Conservation (phyloP, 2,329 filamentous ascomycete genomes). For the Nemania abortiva region DNA sequence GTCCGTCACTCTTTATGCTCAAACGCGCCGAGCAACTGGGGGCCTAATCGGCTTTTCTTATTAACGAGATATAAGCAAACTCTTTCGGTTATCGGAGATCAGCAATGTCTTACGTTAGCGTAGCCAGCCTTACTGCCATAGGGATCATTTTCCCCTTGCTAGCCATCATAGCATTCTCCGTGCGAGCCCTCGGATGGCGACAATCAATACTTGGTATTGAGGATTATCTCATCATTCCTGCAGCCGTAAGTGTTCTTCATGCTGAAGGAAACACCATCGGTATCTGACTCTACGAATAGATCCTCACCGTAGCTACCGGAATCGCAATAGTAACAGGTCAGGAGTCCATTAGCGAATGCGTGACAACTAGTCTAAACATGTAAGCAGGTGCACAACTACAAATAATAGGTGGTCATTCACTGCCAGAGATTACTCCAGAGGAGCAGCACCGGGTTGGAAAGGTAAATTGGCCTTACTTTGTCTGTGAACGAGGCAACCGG, state of each 20-base stretch:
- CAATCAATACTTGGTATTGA: background rate
- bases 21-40: too few relatives aligned
- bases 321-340: constrained; percentile 1
- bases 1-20: too few relatives aligned
- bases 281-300: background rate
- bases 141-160: background rate
- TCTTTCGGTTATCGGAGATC: too few relatives aligned
- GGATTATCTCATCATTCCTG: constrained; percentile 6
- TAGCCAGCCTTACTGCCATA: background rate
- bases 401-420: constrained; percentile 12
- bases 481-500: too few relatives aligned
- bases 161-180: background rate
- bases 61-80: too few relatives aligned
- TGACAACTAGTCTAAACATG: background rate
- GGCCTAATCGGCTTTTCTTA: too few relatives aligned
- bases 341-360: background rate
- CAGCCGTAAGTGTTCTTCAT: background rate
- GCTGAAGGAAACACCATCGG: background rate
- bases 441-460: background rate
- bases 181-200: background rate
- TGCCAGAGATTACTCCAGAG: background rate
- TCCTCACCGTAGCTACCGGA: background rate
- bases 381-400: background rate
- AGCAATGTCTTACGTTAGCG: background rate
- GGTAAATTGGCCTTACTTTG: too few relatives aligned